phyloP scores from a whole-genome alignment of 768 basidiomycete species.

The Hygrophorus pudorinus region DNA sequence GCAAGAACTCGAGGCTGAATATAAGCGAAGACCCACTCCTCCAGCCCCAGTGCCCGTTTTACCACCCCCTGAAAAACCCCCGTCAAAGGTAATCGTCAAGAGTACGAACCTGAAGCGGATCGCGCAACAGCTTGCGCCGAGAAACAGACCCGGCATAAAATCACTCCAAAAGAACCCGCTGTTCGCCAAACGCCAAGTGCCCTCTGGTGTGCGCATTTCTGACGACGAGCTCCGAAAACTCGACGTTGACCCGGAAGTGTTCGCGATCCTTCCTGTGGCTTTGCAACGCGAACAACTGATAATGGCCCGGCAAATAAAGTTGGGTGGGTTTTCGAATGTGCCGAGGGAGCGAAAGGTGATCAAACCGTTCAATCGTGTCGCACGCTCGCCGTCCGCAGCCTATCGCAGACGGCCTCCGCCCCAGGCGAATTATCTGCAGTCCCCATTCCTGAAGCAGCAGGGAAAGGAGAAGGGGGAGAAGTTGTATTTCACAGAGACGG shows the following conservation, averaged over 20 bases:
- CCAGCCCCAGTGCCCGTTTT: slow-evolving; percentile 23
- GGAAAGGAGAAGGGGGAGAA: slow-evolving; percentile 48
- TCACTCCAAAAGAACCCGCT: slow-evolving; percentile 24
- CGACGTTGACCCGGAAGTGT: slow-evolving; percentile 68
- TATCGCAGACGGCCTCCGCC: slow-evolving; percentile 41
- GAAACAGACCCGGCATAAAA: slow-evolving; percentile 29
- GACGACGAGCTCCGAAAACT: slow-evolving; percentile 51
- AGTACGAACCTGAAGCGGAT: slow-evolving; percentile 44
- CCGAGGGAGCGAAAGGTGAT: slow-evolving; percentile 40
- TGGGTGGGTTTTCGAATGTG: slow-evolving; percentile 29
- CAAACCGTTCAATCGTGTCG: slow-evolving; percentile 37
- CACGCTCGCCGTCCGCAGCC: slow-evolving; percentile 29
- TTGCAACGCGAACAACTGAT: slow-evolving; percentile 69
- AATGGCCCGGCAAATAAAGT: slow-evolving; percentile 41
- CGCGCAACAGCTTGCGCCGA: slow-evolving; percentile 54
- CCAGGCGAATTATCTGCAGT: slow-evolving; percentile 38
- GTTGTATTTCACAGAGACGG: slow-evolving; percentile 48
- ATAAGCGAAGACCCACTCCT: slow-evolving; percentile 48
- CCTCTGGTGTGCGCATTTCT: slow-evolving; percentile 31
- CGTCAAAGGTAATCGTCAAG: slow-evolving; percentile 21
- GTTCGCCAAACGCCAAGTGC: slow-evolving; percentile 22
- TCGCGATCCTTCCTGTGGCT: slow-evolving; percentile 48
- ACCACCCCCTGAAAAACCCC: slow-evolving; percentile 19
- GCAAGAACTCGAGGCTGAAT: slow-evolving; percentile 58
- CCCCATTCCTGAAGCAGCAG: slow-evolving; percentile 48